Evolutionary conservation across 352 stramenopile genomes (phyloP), one percentile per base, ranked within the genome.

Genomic region (Phytophthora lateralis): DNA sequence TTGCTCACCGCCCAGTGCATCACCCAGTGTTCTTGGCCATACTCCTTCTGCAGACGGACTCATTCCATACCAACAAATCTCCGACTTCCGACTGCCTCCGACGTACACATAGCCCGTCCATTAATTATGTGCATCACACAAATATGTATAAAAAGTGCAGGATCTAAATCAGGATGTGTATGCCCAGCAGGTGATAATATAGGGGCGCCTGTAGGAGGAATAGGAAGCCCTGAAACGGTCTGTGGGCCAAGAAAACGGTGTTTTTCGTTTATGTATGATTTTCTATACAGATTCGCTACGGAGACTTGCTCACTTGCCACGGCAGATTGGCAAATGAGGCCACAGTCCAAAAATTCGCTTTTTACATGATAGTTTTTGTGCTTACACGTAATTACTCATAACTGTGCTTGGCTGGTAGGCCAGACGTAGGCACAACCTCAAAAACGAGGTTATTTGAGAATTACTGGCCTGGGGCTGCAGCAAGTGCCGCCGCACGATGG

Each of bases 311-410:
- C 12, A 11, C 14, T 26, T 24, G 17, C 21, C 20, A 7, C 17
- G 17, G 11, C 39, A 45, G 18, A 45, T 45, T 24, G 39, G 11
- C 7, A 14, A 45, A 12, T 45, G 48, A 55, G 18, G 17, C 11
- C 11, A 3, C 48, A 6, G 24, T 6, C 11, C 11, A 0, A 5
- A 46, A 35, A 55, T 27, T n/a, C 21, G 35, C 21, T 55, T 47
- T 56, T 47, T 47, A 38, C 34, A 18, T 12, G 14, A 4, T 6
- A 29, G 26, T 27, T 56, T 41, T 38, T 56, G 41, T 21, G 48
- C 26, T 24, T 1, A 24, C 21, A 3, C 48, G 48, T 45, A 55
- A 55, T 29, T 55, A 45, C 48, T 2, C 2, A 6, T 24, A 4
- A 4, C 12, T 24, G 6, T 17, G 37, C 5, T 17, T 43, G 37